Evolutionary conservation across 2,329 filamentous ascomycete species (phyloP).

Genomic region (Diaporthe vexans): DNA sequence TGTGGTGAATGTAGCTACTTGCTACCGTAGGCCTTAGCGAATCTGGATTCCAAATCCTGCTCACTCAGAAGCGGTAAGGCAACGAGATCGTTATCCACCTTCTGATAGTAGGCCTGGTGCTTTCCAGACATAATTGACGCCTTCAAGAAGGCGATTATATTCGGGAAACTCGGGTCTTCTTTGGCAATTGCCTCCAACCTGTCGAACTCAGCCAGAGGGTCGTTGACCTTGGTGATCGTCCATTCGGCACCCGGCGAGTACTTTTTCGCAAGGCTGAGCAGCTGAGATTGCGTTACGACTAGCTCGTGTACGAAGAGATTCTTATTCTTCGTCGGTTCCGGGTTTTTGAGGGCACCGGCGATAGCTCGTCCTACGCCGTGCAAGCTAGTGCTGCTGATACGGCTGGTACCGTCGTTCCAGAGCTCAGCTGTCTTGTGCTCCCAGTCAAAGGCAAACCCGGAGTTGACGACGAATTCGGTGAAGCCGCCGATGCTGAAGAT

Average conservation of each 20-base stretch:
- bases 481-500: constrained; percentile 19
- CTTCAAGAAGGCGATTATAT: not conserved
- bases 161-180: not conserved
- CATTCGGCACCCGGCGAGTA: not conserved
- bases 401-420: not conserved
- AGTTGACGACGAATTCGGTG: constrained; percentile 1
- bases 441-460: not conserved
- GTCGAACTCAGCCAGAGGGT: not conserved
- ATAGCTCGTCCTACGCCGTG: not conserved
- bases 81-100: constrained; percentile 4
- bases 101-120: not conserved
- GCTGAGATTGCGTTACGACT: not conserved
- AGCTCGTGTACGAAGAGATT: not conserved
- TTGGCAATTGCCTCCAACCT: not conserved
- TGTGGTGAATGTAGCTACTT: not conserved
- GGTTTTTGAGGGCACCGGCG: not conserved
- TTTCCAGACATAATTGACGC: not conserved
- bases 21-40: not conserved
- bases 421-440: constrained; percentile 22
- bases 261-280: not conserved
- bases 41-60: not conserved
- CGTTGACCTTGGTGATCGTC: not conserved
- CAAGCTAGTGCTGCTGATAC: constrained; percentile 22
- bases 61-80: not conserved
- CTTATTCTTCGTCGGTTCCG: constrained; percentile 3